Evolutionary conservation across 352 stramenopile species (phyloP).

Genomic region (Phytophthora pinifolia): DNA sequence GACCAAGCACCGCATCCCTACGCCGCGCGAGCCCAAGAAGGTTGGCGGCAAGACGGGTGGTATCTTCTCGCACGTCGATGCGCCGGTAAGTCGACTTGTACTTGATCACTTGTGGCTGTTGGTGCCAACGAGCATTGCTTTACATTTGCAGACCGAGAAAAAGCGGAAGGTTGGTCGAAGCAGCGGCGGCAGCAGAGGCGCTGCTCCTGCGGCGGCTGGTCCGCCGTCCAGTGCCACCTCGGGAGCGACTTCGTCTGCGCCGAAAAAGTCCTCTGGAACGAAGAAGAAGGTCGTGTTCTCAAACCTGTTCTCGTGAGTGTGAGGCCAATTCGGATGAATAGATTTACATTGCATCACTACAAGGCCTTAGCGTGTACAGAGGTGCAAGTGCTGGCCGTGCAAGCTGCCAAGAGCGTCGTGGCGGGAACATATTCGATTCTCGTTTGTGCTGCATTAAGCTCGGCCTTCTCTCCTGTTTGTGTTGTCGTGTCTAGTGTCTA

Average conservation of each 20-base stretch:
- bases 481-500: conserved; percentile 31
- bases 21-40: conserved; percentile 53
- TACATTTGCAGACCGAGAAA: conserved; percentile 50
- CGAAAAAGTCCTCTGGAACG: conserved; percentile 37
- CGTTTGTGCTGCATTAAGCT: conserved; percentile 10
- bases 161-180: conserved; percentile 48
- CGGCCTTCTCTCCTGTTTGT: background rate
- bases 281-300: conserved; percentile 87
- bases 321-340: conserved; percentile 16
- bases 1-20: conserved; percentile 64
- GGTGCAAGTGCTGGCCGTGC: conserved; percentile 67
- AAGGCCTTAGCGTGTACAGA: conserved; percentile 37
- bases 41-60: conserved; percentile 72
- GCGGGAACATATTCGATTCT: conserved; percentile 21
- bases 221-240: background rate
- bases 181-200: conserved; percentile 6
- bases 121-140: conserved; percentile 9
- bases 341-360: conserved; percentile 15
- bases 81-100: conserved; percentile 33
- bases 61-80: conserved; percentile 84
- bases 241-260: background rate
- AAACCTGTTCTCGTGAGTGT: conserved; percentile 60
- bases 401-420: conserved; percentile 66
- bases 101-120: background rate
- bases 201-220: conserved; percentile 3